Evolutionary conservation across 1,284 basidiomycete species (phyloP).

Genomic region (Malassezia caprae): DNA sequence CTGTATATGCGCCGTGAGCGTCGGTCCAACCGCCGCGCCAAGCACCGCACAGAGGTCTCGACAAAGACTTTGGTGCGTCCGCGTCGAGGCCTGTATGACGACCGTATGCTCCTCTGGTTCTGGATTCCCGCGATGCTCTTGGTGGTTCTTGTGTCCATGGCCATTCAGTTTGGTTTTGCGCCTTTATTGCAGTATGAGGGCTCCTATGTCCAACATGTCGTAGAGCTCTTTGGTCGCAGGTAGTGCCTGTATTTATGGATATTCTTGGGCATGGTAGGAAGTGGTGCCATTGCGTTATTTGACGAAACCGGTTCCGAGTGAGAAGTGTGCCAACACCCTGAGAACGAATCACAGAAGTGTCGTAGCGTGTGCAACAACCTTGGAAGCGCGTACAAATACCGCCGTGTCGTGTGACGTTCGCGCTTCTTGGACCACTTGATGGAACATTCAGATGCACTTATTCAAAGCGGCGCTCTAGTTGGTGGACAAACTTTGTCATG

Average conservation of each 20-base stretch:
- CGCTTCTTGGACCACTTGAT: too few species aligned
- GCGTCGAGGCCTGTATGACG: slow-evolving; percentile 52
- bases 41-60: background rate
- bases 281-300: background rate
- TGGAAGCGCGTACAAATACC: too few species aligned
- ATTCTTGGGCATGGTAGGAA: background rate
- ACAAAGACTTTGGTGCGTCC: background rate
- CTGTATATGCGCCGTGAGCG: background rate
- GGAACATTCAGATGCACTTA: too few species aligned
- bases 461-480: background rate
- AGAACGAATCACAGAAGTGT: too few species aligned
- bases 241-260: background rate
- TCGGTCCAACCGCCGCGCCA: background rate
- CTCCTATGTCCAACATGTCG: background rate
- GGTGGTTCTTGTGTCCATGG: slow-evolving; percentile 19
- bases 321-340: too few species aligned
- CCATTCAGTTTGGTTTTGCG: background rate
- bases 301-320: too few species aligned
- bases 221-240: background rate
- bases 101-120: slow-evolving; percentile 83
- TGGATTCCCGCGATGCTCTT: slow-evolving; percentile 73
- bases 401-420: too few species aligned
- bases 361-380: too few species aligned
- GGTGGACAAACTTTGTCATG: background rate
- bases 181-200: background rate